Evolutionary conservation across 2,329 filamentous ascomycete species (phyloP).

Genomic region (Neonectria magnoliae): DNA sequence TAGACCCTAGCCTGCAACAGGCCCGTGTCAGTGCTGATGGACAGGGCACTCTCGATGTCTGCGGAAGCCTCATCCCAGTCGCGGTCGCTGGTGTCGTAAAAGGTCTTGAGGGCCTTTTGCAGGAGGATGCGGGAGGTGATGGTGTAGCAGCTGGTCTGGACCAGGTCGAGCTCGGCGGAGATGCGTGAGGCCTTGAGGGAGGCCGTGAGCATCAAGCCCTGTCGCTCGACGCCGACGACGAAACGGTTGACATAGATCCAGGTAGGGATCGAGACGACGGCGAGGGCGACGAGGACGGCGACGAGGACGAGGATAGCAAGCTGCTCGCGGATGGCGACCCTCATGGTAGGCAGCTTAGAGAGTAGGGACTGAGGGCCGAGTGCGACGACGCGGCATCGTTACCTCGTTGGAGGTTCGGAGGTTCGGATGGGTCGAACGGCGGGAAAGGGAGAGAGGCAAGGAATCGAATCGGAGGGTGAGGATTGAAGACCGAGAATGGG

Average conservation of each 20-base stretch:
- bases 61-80: conserved; percentile 70
- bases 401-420: conserved; percentile 24
- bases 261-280: conserved; percentile 82
- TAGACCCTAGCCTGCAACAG: conserved; percentile 80
- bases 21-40: conserved; percentile 63
- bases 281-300: conserved; percentile 77
- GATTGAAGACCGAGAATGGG: background rate
- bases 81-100: conserved; percentile 57
- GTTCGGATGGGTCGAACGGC: conserved; percentile 19
- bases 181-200: conserved; percentile 88
- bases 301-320: conserved; percentile 81
- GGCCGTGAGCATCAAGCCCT: conserved; percentile 79
- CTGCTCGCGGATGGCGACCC: conserved; percentile 89
- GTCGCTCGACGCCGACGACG: conserved; percentile 62
- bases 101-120: conserved; percentile 62
- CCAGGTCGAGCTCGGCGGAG: conserved; percentile 79
- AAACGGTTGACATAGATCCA: conserved; percentile 68
- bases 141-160: conserved; percentile 78
- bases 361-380: conserved; percentile 29
- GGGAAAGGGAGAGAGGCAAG: background rate
- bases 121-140: conserved; percentile 74
- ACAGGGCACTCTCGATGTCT: conserved; percentile 79
- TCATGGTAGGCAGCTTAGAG: conserved; percentile 64
- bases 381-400: conserved; percentile 43
- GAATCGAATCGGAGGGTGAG: background rate